Conservation (phyloP, 305 asterid species). For the Rubia balearica region DNA sequence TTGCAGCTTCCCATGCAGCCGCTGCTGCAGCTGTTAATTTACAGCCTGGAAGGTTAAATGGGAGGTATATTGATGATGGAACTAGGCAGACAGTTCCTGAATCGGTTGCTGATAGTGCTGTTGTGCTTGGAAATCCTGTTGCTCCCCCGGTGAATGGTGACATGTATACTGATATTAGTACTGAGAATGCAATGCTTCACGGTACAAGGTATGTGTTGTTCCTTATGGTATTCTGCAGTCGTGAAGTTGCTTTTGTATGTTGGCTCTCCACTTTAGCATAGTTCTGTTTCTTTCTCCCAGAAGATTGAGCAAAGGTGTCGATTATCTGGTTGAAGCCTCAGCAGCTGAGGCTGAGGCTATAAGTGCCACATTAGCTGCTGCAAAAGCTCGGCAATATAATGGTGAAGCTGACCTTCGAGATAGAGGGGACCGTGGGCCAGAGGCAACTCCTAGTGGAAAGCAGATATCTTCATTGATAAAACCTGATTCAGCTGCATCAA, state of each 20-base stretch:
- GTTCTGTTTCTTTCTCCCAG: conserved; percentile 32
- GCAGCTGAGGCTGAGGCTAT: conserved; percentile 99
- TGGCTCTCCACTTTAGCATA: conserved; percentile 18
- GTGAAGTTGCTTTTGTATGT: conserved; percentile 6
- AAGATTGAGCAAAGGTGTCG: conserved; percentile 85
- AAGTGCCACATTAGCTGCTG: conserved; percentile 91
- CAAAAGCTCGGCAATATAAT: conserved; percentile 92
- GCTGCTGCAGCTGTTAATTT: conserved; percentile 77
- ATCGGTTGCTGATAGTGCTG: conserved; percentile 65
- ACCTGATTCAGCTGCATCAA: conserved; percentile 67
- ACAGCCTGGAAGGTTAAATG: conserved; percentile 58
- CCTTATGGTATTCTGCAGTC: conserved; percentile 3
- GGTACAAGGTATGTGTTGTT: conserved; percentile 58
- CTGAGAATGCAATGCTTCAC: conserved; percentile 81
- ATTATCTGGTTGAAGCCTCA: conserved; percentile 95
- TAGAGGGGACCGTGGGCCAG: conserved; percentile 96
- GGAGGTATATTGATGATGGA: conserved; percentile 75
- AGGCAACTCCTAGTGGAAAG: conserved; percentile 95
- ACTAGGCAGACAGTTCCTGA: conserved; percentile 47
- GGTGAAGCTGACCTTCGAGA: conserved; percentile 92
- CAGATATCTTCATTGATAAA: conserved; percentile 65
- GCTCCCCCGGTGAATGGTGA: conserved; percentile 96
- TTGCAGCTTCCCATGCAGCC: conserved; percentile 93
- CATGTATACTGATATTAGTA: conserved; percentile 80
- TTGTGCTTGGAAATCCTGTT: conserved; percentile 90